phyloP scores from a whole-genome alignment of 2,329 filamentous ascomycete genomes.

The Hymenoscyphus albidus region DNA sequence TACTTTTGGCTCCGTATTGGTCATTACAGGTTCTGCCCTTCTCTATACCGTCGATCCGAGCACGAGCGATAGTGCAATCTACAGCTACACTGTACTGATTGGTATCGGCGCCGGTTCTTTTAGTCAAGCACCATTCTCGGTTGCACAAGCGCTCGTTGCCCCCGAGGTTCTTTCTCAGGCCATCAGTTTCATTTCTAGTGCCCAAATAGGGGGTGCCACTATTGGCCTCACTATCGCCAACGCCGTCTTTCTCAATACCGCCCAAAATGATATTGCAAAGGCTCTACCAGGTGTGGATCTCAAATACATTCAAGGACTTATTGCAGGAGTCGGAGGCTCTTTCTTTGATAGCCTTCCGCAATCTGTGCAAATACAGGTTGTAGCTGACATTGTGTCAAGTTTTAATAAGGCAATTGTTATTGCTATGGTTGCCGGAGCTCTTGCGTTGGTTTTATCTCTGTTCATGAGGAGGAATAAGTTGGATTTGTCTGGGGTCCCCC shows the following conservation, averaged over 20 bases:
- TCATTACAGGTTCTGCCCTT: conserved; percentile 36
- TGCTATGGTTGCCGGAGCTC: conserved; percentile 31
- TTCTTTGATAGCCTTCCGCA: conserved; percentile 8
- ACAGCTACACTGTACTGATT: conserved; percentile 31
- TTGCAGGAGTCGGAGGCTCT: conserved; percentile 18
- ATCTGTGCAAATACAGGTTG: conserved; percentile 10
- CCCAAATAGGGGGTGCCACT: conserved; percentile 34
- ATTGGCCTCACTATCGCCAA: conserved; percentile 37
- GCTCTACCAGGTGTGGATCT: conserved; percentile 25
- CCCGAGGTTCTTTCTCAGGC: conserved; percentile 30
- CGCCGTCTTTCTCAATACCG: conserved; percentile 36
- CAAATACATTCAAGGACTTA: conserved; percentile 25
- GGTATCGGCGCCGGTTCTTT: conserved; percentile 39
- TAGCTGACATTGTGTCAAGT: conserved; percentile 31
- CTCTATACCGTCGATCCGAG: conserved; percentile 29
- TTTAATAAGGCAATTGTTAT: conserved; percentile 32
- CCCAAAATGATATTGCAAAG: conserved; percentile 27
- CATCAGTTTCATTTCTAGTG: conserved; percentile 36
- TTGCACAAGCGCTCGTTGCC: conserved; percentile 35
- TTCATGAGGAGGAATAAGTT: conserved; percentile 35
- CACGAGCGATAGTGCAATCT: background rate
- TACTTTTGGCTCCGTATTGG: conserved; percentile 36
- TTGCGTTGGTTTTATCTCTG: conserved; percentile 28
- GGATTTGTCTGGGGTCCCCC: conserved; percentile 18
- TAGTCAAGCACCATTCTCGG: conserved; percentile 35